Evolutionary conservation across 1,284 basidiomycete genomes (phyloP).

Genomic region (Trichosporon sp.): DNA sequence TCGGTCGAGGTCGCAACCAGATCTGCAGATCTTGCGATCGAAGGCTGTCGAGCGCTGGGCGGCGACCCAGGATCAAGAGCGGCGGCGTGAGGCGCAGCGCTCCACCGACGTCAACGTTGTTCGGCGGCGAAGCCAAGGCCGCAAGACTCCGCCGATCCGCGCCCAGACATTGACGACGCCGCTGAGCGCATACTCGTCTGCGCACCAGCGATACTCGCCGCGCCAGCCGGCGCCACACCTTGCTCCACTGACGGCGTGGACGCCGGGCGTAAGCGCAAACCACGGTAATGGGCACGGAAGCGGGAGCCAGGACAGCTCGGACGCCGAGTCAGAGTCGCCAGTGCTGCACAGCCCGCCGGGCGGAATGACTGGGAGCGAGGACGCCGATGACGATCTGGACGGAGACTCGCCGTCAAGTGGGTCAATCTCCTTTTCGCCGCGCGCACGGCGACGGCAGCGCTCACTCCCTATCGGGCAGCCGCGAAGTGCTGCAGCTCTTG

Average conservation of each 20-base stretch:
- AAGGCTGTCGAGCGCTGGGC: slow-evolving; percentile 34
- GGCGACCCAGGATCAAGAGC: slow-evolving; percentile 6
- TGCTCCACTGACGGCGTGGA: not conserved
- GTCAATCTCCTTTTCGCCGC: slow-evolving; percentile 36
- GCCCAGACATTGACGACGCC: not conserved
- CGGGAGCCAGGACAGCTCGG: slow-evolving; percentile 2
- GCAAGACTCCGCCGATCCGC: slow-evolving; percentile 20
- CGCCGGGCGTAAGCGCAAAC: not conserved
- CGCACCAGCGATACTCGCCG: not conserved
- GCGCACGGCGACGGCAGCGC: slow-evolving; percentile 4
- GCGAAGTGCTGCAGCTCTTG: not conserved
- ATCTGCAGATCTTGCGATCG: slow-evolving; percentile 34
- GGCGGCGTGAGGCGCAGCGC: not conserved
- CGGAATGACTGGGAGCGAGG: slow-evolving; percentile 32
- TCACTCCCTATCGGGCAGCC: not conserved
- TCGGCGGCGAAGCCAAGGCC: slow-evolving; percentile 16
- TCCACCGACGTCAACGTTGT: slow-evolving; percentile 1
- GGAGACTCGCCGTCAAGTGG: slow-evolving; percentile 35
- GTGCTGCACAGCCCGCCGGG: slow-evolving; percentile 17
- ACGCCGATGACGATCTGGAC: slow-evolving; percentile 42
- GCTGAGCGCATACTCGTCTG: not conserved
- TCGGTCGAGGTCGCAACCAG: slow-evolving; percentile 38
- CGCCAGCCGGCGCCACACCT: not conserved
- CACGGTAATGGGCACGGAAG: not conserved
- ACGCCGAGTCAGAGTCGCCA: slow-evolving; percentile 20